phyloP scores from a whole-genome alignment of 176 grass and related monocot genomes.

The Oryza glumipatula region DNA sequence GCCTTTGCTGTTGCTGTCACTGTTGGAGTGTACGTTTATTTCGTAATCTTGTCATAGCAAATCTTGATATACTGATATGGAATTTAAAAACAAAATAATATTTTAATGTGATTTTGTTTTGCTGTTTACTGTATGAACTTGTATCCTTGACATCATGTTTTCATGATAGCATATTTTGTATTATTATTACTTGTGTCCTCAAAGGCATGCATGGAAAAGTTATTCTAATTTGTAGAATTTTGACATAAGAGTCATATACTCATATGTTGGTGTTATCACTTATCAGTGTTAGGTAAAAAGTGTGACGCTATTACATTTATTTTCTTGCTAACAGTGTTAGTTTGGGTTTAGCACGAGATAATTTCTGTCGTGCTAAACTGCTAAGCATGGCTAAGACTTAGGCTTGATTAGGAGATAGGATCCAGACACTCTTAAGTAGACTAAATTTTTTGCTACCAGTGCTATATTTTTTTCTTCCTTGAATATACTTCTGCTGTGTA shows the following conservation, averaged over 20 bases:
- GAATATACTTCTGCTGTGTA: slow-evolving; percentile 1
- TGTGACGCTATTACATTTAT: background rate
- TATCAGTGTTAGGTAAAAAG: slow-evolving; percentile 13
- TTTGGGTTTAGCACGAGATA: background rate
- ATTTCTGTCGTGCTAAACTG: background rate
- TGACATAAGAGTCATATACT: background rate
- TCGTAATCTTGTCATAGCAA: slow-evolving; percentile 19
- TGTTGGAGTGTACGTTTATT: slow-evolving; percentile 77
- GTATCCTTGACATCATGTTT: slow-evolving; percentile 20
- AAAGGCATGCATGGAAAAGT: background rate
- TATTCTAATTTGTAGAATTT: background rate
- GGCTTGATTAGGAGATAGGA: background rate
- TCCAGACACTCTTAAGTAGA: slow-evolving; percentile 6
- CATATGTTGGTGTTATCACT: slow-evolving; percentile 21
- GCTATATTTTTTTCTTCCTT: background rate
- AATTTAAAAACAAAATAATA: background rate
- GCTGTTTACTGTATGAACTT: background rate
- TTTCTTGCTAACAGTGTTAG: slow-evolving; percentile 5
- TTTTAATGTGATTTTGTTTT: background rate
- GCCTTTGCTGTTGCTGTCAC: slow-evolving; percentile 60
- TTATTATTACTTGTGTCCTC: slow-evolving; percentile 1
- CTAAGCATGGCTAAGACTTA: background rate
- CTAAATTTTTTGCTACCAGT: background rate
- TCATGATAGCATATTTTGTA: slow-evolving; percentile 3
- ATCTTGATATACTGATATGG: slow-evolving; percentile 3